phyloP scores from a whole-genome alignment of 2,329 filamentous ascomycete species.

The Diaporthe vexans region DNA sequence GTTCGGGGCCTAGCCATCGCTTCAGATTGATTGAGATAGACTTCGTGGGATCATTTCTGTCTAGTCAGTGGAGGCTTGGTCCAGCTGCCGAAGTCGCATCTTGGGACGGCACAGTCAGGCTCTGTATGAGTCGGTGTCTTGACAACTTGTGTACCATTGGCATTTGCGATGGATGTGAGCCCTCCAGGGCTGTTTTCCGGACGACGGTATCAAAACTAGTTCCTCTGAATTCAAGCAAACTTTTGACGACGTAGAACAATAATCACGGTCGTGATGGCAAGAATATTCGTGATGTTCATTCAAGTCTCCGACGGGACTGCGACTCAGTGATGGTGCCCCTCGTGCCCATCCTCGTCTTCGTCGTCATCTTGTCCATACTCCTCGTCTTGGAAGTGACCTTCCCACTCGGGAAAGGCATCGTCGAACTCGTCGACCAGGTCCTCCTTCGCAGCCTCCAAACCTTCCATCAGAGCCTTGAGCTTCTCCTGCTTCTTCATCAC shows the following conservation, averaged over 20 bases:
- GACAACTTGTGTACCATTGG: background rate
- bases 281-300: background rate
- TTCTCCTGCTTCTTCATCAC: background rate
- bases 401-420: slow-evolving; percentile 29
- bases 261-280: background rate
- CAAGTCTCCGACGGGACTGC: background rate
- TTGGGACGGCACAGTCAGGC: background rate
- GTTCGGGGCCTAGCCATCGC: no score
- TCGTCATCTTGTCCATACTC: slow-evolving; percentile 12
- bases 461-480: background rate
- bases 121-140: background rate
- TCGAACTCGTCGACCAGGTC: background rate
- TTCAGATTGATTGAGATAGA: background rate
- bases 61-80: background rate
- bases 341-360: slow-evolving; percentile 2
- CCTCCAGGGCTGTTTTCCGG: background rate
- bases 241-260: background rate
- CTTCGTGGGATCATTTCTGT: background rate
- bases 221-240: background rate
- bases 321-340: background rate
- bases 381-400: slow-evolving; percentile 26
- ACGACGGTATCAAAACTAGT: background rate
- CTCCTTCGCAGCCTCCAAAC: slow-evolving; percentile 16
- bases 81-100: no score
- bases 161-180: background rate